Percentiles rank a stretch among this genome's conserved stretches.
phyloP scores from a whole-genome alignment of 2,329 filamentous ascomycete genomes.

The Cladosporium sp. region DNA sequence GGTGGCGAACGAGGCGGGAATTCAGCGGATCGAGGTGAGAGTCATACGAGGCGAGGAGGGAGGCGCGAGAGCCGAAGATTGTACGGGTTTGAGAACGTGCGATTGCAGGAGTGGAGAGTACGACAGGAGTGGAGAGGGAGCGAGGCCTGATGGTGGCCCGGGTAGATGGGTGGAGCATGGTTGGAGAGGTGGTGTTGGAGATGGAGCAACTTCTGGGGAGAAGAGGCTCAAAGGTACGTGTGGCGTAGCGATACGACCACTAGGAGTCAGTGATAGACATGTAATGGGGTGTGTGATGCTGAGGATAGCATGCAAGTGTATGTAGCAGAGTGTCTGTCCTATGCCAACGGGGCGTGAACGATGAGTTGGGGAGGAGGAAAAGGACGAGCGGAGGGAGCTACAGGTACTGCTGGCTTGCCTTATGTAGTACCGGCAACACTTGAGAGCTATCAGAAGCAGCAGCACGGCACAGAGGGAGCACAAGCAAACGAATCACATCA shows the following conservation, averaged over 20 bases:
- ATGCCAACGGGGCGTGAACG: not conserved
- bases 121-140: constrained; percentile 8
- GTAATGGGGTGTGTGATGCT: constrained; percentile 1
- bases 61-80: constrained; percentile 25
- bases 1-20: constrained; percentile 25
- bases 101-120: not conserved
- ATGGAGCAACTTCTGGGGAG: too few relatives aligned
- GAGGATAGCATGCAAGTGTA: constrained; percentile 2
- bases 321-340: too few relatives aligned
- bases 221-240: not conserved
- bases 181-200: not conserved
- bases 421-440: too few relatives aligned
- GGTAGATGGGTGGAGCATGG: constrained; percentile 2
- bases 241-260: not conserved
- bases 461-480: too few relatives aligned
- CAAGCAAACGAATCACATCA: too few relatives aligned
- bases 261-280: constrained; percentile 1
- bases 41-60: constrained; percentile 21
- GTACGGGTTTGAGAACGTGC: constrained; percentile 15
- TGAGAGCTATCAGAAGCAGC: too few relatives aligned
- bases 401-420: not conserved
- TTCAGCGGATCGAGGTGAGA: constrained; percentile 31
- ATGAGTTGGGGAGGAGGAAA: not conserved
- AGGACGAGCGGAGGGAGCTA: not conserved
- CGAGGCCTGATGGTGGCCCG: constrained; percentile 12